A percentile compares a stretch with the other conserved stretches of the same genome.
Evolutionary conservation across 2,329 filamentous ascomycete genomes (phyloP).

Genomic region (Xenoacremonium recifei): DNA sequence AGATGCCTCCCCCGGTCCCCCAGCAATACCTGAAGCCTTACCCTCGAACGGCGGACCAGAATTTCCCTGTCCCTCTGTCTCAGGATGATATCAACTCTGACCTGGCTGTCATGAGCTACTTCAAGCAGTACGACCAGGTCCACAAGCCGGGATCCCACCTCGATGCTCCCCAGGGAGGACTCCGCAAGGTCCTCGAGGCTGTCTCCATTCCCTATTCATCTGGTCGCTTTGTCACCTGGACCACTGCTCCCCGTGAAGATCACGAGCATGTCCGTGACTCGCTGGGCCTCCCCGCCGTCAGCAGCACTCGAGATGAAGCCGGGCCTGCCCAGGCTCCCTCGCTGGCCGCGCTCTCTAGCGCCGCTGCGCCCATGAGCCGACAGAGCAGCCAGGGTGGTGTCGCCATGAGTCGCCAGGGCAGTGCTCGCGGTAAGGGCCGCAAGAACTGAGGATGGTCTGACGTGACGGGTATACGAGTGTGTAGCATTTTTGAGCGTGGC

Average conservation of each 20-base stretch:
- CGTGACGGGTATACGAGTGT: background rate
- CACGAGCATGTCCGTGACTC: slow-evolving; percentile 50
- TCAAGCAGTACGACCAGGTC: slow-evolving; percentile 53
- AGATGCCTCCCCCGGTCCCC: slow-evolving; percentile 56
- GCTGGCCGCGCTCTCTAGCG: slow-evolving; percentile 28
- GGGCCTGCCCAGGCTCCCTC: slow-evolving; percentile 26
- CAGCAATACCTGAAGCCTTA: slow-evolving; percentile 60
- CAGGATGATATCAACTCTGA: slow-evolving; percentile 54
- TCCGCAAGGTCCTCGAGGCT: slow-evolving; percentile 55
- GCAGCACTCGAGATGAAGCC: slow-evolving; percentile 41
- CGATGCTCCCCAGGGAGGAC: slow-evolving; percentile 47
- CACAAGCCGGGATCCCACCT: slow-evolving; percentile 56
- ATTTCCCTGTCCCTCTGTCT: slow-evolving; percentile 51
- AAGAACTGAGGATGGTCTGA: slow-evolving; percentile 26
- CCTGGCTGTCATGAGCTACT: slow-evolving; percentile 56
- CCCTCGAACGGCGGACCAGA: slow-evolving; percentile 52
- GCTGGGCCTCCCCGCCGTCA: slow-evolving; percentile 46
- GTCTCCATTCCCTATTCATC: slow-evolving; percentile 48
- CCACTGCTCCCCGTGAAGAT: slow-evolving; percentile 43
- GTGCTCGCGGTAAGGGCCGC: slow-evolving; percentile 46
- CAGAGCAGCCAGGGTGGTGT: slow-evolving; percentile 55
- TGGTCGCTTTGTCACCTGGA: slow-evolving; percentile 49
- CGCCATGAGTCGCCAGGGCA: slow-evolving; percentile 56
- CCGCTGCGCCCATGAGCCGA: slow-evolving; percentile 52
- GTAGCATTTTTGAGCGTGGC: slow-evolving; percentile 1